phyloP scores from a whole-genome alignment of 768 basidiomycete genomes.

The Trametes coccinea region DNA sequence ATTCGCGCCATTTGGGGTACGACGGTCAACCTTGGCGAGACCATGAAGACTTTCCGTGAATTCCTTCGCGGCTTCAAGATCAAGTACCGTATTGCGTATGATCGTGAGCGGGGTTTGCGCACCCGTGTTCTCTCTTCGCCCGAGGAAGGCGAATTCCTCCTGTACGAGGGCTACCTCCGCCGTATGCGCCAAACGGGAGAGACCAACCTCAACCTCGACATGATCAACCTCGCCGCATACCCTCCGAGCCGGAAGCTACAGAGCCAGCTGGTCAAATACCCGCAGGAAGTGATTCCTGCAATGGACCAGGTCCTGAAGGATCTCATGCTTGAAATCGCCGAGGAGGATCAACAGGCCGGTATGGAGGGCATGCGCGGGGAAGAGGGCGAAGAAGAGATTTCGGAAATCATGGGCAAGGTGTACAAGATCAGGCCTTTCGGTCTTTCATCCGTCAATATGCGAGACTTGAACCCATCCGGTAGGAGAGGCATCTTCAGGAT shows the following conservation, averaged over 20 bases:
- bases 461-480: conserved; percentile 93
- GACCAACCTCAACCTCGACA: conserved; percentile 90
- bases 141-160: conserved; percentile 62
- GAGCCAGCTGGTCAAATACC: conserved; percentile 85
- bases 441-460: conserved; percentile 84
- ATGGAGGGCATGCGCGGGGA: conserved; percentile 74
- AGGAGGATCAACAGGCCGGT: conserved; percentile 72
- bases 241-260: conserved; percentile 83
- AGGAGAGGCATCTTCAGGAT: no score
- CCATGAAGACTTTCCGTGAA: conserved; percentile 87
- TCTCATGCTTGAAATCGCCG: conserved; percentile 84
- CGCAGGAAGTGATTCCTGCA: conserved; percentile 94
- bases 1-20: conserved; percentile 98
- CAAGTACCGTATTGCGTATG: conserved; percentile 78
- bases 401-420: conserved; percentile 81
- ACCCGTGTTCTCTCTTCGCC: conserved; percentile 56
- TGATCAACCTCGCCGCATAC: conserved; percentile 82
- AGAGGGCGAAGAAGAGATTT: conserved; percentile 82
- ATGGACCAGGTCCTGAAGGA: conserved; percentile 98
- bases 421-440: conserved; percentile 96
- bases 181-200: conserved; percentile 91
- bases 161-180: conserved; percentile 82
- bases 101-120: conserved; percentile 58
- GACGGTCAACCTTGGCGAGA: conserved; percentile 87
- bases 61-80: conserved; percentile 92